Evolutionary conservation across 257 asterid species (phyloP).

Genomic region (Forsythia suspensa): DNA sequence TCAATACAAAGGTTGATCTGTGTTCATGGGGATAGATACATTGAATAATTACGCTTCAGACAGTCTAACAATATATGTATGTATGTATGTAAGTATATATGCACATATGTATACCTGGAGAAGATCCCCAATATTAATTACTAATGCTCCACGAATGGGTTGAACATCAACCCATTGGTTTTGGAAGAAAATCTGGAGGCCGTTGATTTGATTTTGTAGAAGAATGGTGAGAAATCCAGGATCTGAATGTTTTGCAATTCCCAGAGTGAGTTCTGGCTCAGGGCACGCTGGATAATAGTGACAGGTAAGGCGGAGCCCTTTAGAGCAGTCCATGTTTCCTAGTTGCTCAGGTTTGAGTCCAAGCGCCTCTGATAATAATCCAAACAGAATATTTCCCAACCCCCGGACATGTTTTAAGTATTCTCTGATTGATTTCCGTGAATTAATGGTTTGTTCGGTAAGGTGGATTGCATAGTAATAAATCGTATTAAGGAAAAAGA

Average conservation of each 20-base stretch:
- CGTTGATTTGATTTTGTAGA: conserved; percentile 30
- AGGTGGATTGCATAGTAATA: neutral
- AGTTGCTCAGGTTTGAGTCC: conserved; percentile 25
- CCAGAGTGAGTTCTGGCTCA: conserved; percentile 37
- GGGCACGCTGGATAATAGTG: conserved; percentile 48
- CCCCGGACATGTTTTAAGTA: neutral
- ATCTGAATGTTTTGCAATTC: conserved; percentile 35
- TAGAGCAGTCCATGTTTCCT: conserved; percentile 32
- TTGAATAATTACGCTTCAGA: neutral
- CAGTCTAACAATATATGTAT: neutral
- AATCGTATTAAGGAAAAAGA: neutral
- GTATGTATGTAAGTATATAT: neutral
- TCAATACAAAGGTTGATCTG: neutral
- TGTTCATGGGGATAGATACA: neutral
- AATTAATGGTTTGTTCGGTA: neutral
- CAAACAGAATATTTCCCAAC: conserved; percentile 7
- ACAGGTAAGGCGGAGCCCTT: conserved; percentile 31
- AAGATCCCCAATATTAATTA: conserved; percentile 42
- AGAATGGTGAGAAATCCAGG: conserved; percentile 42
- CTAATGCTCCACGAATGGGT: conserved; percentile 34
- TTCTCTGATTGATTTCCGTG: neutral
- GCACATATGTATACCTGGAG: conserved; percentile 32
- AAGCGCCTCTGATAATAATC: conserved; percentile 7
- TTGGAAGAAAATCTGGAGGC: conserved; percentile 31
- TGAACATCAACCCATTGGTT: conserved; percentile 38